Percentiles rank a stretch among this genome's conserved stretches.
phyloP scores from a whole-genome alignment of 2,329 filamentous ascomycete species.

The Microcyclospora pomicola region DNA sequence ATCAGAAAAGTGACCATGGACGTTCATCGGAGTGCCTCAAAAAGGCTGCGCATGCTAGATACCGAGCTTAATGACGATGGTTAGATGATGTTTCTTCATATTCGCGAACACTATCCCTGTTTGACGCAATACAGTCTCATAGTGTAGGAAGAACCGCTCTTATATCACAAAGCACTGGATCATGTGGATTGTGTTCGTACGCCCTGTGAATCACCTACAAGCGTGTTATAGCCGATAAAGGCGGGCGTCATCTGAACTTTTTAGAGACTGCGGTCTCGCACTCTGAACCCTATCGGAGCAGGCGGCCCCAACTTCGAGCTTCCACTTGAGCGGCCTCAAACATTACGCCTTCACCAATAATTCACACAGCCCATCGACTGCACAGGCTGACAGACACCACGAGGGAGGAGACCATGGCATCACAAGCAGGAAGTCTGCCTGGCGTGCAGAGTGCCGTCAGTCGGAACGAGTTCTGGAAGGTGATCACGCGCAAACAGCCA shows the following conservation, averaged over 20 bases:
- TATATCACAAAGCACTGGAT: too few relatives aligned
- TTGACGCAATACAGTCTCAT: too few relatives aligned
- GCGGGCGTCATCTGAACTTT: neutral
- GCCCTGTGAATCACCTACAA: too few relatives aligned
- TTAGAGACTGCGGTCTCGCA: neutral
- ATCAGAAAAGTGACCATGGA: slow-evolving; percentile 6
- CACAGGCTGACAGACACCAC: too few relatives aligned
- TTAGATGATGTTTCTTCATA: slow-evolving; percentile 59
- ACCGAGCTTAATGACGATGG: slow-evolving; percentile 82
- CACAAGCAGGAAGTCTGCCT: neutral
- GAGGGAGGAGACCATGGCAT: too few relatives aligned
- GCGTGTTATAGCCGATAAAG: too few relatives aligned
- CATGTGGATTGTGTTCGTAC: too few relatives aligned
- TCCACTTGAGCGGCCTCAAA: too few relatives aligned
- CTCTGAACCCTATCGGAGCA: neutral
- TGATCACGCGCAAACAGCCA: slow-evolving; percentile 77
- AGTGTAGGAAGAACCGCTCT: too few relatives aligned
- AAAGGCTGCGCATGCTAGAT: slow-evolving; percentile 13
- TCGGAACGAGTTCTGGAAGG: slow-evolving; percentile 25
- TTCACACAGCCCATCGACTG: too few relatives aligned
- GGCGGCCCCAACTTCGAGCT: neutral
- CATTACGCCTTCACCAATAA: too few relatives aligned
- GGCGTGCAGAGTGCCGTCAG: slow-evolving; percentile 13
- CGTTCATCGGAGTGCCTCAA: neutral
- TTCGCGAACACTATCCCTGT: slow-evolving; percentile 3